These are phyloP conservation scores for Pascua sp. DNA, from an alignment of 1,284 basidiomycete genomes.

Conservation along the genomic window DNA sequence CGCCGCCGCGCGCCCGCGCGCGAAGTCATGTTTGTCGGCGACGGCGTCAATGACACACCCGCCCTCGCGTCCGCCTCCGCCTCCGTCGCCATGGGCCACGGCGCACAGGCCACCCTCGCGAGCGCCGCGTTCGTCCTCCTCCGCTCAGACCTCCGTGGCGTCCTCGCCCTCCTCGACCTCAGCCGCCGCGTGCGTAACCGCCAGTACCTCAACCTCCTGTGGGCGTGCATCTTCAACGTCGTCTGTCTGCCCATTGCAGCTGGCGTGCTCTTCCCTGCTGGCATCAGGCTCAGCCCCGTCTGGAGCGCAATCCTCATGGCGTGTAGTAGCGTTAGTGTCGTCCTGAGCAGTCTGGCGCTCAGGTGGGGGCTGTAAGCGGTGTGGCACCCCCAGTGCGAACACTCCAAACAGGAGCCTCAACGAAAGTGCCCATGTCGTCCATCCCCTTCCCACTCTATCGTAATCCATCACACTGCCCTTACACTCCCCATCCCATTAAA, in stretches of 20 bases:
- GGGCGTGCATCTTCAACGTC: slow-evolving; percentile 91
- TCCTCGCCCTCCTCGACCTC: slow-evolving; percentile 89
- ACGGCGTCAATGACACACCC: slow-evolving; percentile 98
- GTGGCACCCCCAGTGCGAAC: too few species aligned
- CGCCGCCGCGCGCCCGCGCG: slow-evolving; percentile 56
- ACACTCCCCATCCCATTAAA: too few species aligned
- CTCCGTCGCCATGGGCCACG: slow-evolving; percentile 90
- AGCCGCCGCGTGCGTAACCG: slow-evolving; percentile 83
- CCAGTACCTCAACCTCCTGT: slow-evolving; percentile 77
- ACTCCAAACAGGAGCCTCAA: too few species aligned
- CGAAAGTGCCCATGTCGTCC: too few species aligned
- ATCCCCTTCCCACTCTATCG: too few species aligned
- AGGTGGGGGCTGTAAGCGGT: slow-evolving; percentile 74
- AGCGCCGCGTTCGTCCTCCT: slow-evolving; percentile 97
- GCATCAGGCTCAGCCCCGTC: slow-evolving; percentile 93
- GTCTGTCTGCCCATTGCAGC: slow-evolving; percentile 97
- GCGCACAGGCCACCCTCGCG: slow-evolving; percentile 96
- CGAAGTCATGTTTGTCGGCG: slow-evolving; percentile 94
- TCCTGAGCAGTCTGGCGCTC: slow-evolving; percentile 82
- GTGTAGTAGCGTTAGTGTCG: slow-evolving; percentile 94
- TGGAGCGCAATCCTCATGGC: slow-evolving; percentile 98
- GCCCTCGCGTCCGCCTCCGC: slow-evolving; percentile 92
- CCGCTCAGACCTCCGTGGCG: slow-evolving; percentile 89
- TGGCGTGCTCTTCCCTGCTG: slow-evolving; percentile 83
- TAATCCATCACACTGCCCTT: too few species aligned